Evolutionary conservation across 139 green algal genomes (phyloP), one percentile per base, ranked within the genome.

Genomic region (Raphidocelis subcapitata): DNA sequence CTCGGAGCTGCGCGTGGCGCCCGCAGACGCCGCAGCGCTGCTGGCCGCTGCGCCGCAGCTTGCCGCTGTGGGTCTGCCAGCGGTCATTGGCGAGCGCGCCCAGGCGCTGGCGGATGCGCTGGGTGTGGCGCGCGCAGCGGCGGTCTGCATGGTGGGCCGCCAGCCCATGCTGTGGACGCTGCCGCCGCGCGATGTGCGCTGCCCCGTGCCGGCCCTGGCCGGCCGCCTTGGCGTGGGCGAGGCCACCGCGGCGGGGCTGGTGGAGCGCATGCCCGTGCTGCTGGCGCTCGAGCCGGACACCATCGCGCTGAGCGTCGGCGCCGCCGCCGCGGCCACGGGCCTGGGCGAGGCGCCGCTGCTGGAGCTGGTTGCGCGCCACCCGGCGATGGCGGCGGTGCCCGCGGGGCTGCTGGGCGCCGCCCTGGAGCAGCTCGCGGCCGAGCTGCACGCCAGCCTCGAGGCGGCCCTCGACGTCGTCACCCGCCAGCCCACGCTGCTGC

Each of bases 131-230:
- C 54, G 14, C 2, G 61, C 60, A 32, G 60, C 63, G 60, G 70
- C 72, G 41, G 79, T 77, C n/a, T 36, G 24, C 2, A 78, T 85
- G 60, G 28, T 85, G 36, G 74, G 49, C 1, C 57, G 33, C 4
- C 79, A 85, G 74, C 44, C 79, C 31, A 74, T 85, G 74, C 55
- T 85, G 70, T 81, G 74, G 79, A 65, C 77, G 15, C 55, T 85
- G 5, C 55, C 52, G 33, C 74, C 70, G n/a, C 24, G 37, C 49
- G 69, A 81, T 26, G 49, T 85, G 33, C 64, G 57, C 46, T 62
- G 52, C 55, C 51, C 31, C n/a, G 47, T 80, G 31, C 47, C 68
- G 4, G 47, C 63, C 16, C 20, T 84, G 32, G 57, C 68, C 0
- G 26, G 5, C 0, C 28, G 32, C 0, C 47, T 78, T 26, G 79